Conservation (phyloP, 139 green algal species). For the Haematococcus sp. region DNA sequence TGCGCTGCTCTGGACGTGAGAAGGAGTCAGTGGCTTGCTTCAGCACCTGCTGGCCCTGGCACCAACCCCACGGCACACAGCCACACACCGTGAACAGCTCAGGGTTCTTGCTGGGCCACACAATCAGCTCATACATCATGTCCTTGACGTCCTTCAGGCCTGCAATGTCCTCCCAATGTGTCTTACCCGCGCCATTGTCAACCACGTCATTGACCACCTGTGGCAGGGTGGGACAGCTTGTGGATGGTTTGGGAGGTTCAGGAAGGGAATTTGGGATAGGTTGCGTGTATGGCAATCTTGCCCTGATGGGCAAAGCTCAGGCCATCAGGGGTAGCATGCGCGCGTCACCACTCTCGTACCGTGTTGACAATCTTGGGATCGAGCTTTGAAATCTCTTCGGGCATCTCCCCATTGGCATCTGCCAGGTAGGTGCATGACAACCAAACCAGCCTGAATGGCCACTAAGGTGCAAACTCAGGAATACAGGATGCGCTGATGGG, state of each 20-base stretch:
- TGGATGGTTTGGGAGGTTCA: too few relatives aligned
- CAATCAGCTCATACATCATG: conserved; percentile 92
- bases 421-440: too few relatives aligned
- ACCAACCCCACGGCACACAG: too few relatives aligned
- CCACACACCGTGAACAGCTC: conserved; percentile 78
- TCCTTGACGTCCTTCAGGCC: conserved; percentile 78
- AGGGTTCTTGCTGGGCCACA: conserved; percentile 96
- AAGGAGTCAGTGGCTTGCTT: too few relatives aligned
- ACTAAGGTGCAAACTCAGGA: not conserved
- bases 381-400: conserved; percentile 31
- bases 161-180: conserved; percentile 70
- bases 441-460: not conserved
- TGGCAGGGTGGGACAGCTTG: not conserved
- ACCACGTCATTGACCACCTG: conserved; percentile 37
- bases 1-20: too few relatives aligned
- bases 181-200: not conserved
- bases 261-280: not conserved
- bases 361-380: conserved; percentile 43
- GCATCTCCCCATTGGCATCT: conserved; percentile 21
- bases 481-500: not conserved
- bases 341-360: conserved; percentile 1
- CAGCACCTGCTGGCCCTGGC: too few relatives aligned
- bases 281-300: not conserved
- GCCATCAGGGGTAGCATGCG: too few relatives aligned
- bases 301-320: not conserved